Evolutionary conservation across 495 filamentous ascomycete genomes (phyloP).

Genomic region (Podospora pseudoanserina): DNA sequence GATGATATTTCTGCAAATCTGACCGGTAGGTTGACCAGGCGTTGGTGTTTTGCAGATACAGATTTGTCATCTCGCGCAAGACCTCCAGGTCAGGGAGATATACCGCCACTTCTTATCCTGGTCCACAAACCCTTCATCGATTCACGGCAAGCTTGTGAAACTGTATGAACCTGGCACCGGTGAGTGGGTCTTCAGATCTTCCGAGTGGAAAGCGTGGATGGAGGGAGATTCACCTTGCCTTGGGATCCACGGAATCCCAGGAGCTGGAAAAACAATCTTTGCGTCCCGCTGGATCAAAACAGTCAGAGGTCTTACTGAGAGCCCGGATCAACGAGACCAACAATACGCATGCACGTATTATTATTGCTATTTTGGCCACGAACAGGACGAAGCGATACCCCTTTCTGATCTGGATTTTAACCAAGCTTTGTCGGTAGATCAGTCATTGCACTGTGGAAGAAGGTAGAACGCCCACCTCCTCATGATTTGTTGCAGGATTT

Average conservation of each 20-base stretch:
- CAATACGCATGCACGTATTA: conserved; percentile 34
- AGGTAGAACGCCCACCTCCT: too few relatives aligned
- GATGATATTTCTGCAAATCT: too few relatives aligned
- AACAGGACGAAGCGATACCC: conserved; percentile 32
- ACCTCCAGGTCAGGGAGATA: too few relatives aligned
- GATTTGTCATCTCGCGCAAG: too few relatives aligned
- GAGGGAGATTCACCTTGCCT: conserved; percentile 23
- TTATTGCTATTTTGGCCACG: conserved; percentile 38
- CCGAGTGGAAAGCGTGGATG: conserved; percentile 31
- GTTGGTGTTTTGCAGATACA: too few relatives aligned
- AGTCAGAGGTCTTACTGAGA: too few relatives aligned
- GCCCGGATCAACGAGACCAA: conserved; percentile 9
- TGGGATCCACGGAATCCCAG: conserved; percentile 44
- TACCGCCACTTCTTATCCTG: too few relatives aligned
- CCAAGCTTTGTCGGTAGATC: conserved; percentile 32
- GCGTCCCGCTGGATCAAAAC: conserved; percentile 25
- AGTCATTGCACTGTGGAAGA: too few relatives aligned
- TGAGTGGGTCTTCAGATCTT: conserved; percentile 27
- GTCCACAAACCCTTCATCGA: conserved; percentile 10
- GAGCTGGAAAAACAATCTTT: conserved; percentile 42
- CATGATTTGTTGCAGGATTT: too few relatives aligned
- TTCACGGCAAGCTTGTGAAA: conserved; percentile 19
- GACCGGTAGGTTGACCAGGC: too few relatives aligned
- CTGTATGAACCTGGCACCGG: conserved; percentile 28
- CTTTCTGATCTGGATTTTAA: conserved; percentile 29